Evolutionary conservation across 345 rosid genomes (phyloP).

Genomic region (Firmiana major): DNA sequence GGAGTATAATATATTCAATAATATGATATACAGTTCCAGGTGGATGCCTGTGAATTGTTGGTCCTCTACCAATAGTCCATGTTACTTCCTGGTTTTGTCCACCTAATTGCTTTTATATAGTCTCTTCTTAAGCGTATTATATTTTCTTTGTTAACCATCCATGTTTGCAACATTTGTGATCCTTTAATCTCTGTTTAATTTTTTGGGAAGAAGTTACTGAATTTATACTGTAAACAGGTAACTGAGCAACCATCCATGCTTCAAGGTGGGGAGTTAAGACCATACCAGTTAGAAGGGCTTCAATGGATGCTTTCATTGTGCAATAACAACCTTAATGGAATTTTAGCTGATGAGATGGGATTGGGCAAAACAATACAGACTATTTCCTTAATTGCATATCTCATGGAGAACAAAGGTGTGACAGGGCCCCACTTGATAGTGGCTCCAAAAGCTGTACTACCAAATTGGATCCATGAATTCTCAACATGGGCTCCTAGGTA

Average conservation of each 20-base stretch:
- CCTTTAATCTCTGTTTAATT: background rate
- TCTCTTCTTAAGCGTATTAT: background rate
- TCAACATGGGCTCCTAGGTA: slow-evolving; percentile 90
- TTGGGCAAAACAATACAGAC: slow-evolving; percentile 97
- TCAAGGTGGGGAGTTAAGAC: slow-evolving; percentile 86
- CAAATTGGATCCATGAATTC: slow-evolving; percentile 94
- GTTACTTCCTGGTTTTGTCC: background rate
- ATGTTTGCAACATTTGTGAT: slow-evolving; percentile 1
- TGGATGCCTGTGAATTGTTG: background rate
- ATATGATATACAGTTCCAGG: background rate
- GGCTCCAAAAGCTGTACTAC: slow-evolving; percentile 98
- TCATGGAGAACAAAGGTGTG: slow-evolving; percentile 79
- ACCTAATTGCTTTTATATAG: background rate
- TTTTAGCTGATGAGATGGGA: slow-evolving; percentile 99
- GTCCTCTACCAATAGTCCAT: background rate
- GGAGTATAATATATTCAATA: background rate
- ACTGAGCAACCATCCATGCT: slow-evolving; percentile 89
- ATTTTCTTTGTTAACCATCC: background rate
- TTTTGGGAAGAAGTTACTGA: slow-evolving; percentile 17
- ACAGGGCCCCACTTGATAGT: slow-evolving; percentile 90
- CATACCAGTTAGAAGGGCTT: slow-evolving; percentile 95
- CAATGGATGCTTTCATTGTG: slow-evolving; percentile 98
- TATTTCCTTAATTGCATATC: slow-evolving; percentile 83
- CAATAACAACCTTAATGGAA: slow-evolving; percentile 95
- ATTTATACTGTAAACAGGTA: slow-evolving; percentile 51